Percentiles rank a stretch among this genome's conserved stretches.
Conservation (phyloP, 78 protist species). For the Emiliania huxleyi region DNA sequence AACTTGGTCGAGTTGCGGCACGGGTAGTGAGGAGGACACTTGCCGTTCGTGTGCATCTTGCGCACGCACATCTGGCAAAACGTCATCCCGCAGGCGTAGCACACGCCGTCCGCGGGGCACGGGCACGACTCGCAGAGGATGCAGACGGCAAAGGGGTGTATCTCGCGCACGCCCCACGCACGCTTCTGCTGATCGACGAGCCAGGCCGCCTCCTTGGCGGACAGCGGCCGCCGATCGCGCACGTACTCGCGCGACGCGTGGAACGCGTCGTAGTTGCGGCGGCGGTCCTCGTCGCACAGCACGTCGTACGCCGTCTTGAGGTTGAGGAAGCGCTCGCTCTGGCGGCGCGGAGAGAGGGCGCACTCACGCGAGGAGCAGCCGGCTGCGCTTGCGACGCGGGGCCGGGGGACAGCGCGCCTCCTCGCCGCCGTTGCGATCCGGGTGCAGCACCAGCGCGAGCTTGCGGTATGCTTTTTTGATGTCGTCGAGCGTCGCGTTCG, state of each 20-base stretch:
- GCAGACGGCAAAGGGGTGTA: slow-evolving; percentile 19
- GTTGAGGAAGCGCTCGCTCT: not conserved
- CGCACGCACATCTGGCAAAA: slow-evolving; percentile 26
- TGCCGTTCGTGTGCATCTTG: not conserved
- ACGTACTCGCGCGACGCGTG: not conserved
- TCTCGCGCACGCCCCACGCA: not conserved
- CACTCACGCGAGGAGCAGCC: not conserved
- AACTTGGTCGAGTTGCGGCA: not conserved
- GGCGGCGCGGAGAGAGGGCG: not conserved
- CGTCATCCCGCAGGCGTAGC: slow-evolving; percentile 19
- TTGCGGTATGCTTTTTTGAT: not conserved
- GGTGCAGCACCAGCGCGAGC: not conserved
- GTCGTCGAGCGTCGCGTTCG: not conserved
- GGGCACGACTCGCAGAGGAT: slow-evolving; percentile 19
- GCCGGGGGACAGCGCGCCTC: not conserved
- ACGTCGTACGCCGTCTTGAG: not conserved
- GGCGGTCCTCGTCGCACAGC: not conserved
- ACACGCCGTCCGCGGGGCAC: slow-evolving; percentile 24
- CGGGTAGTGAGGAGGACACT: not conserved
- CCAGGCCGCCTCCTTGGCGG: slow-evolving; percentile 22
- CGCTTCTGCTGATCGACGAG: slow-evolving; percentile 29
- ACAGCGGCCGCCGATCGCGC: not conserved
- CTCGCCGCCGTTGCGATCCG: not conserved
- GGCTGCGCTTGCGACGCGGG: not conserved
- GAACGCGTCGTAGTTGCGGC: not conserved